Conservation (phyloP, 495 filamentous ascomycete species). For the Pyrenula aspistea region DNA sequence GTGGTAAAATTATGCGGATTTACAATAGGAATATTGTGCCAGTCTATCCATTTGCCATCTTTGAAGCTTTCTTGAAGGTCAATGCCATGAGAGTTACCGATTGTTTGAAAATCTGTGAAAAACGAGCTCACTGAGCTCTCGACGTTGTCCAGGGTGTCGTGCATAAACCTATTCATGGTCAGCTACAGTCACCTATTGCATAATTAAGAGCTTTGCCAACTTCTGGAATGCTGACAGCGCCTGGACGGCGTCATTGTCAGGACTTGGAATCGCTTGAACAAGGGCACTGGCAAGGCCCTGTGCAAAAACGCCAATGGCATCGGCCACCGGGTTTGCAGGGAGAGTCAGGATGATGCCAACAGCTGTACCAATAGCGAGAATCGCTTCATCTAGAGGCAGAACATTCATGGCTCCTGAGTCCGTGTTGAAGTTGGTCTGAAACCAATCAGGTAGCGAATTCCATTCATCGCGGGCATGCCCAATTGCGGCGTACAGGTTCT, state of each 20-base stretch:
- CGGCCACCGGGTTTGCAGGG: background rate
- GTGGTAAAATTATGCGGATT: background rate
- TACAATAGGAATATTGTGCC: background rate
- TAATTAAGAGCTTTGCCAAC: background rate
- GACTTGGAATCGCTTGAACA: background rate
- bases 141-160: background rate
- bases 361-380: background rate
- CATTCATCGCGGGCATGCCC: background rate
- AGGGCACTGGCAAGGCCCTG: background rate
- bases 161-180: background rate
- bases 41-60: background rate
- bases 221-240: background rate
- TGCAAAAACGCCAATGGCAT: background rate
- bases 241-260: background rate
- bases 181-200: background rate
- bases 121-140: background rate
- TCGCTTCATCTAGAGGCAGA: background rate
- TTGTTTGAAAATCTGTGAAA: background rate
- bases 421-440: background rate
- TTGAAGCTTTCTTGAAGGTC: background rate
- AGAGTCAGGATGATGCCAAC: background rate
- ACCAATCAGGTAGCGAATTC: background rate
- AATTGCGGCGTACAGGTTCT: background rate
- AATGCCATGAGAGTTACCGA: background rate
- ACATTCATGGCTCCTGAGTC: background rate